Base-by-base conservation (phyloP, 768 basidiomycete genomes). In the Phanerochaete carnosa region DNA sequence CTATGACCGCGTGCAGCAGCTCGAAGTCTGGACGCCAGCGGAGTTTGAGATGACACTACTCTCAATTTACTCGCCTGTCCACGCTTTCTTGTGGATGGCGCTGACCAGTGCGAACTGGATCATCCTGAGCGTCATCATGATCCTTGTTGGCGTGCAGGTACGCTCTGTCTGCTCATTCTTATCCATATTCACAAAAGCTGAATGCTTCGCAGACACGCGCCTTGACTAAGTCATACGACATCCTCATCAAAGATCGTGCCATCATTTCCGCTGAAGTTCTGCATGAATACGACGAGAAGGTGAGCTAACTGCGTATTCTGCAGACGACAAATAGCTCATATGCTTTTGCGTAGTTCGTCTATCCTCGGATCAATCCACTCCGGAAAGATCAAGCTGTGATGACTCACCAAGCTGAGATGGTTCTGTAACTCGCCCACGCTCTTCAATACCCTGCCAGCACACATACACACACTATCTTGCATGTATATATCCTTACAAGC, bases 351-450 rank as follows among this genome's bases (percentile, higher is more conserved):
- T 54, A 94, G 91, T 94, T 92, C 69, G 92, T 94, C 2, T 84
- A 89, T 65, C 93, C 92, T n/a, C 83, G 87, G 62, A 72, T 92
- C 62, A 87, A 90, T 66, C 88, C 88, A 7, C 77, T 94, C 23
- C 83, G 89, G 30, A 83, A 79, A 60, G 92, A 94, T 64, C 90
- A 84, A 1, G 86, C 88, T 3, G 88, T 92, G 28, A 92, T 92
- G 91, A 94, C 92, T 2, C 86, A 92, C 71, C 80, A 94, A 68
- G 83, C 89, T 1, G 92, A 94, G 77, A 80, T 91, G 63, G 82
- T 90, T n/a, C n/a, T n/a, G n/a, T n/a, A n/a, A 9, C 79, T 83
- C 64, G 65, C 83, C 30, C 23, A 54, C 29, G 7, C 47, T 61
- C 30, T 33, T 33, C 22, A 15, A 29, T 9, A 11, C 28, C 29